phyloP scores from a whole-genome alignment of 495 filamentous ascomycete genomes.

The Recurvomyces mirabilis region DNA sequence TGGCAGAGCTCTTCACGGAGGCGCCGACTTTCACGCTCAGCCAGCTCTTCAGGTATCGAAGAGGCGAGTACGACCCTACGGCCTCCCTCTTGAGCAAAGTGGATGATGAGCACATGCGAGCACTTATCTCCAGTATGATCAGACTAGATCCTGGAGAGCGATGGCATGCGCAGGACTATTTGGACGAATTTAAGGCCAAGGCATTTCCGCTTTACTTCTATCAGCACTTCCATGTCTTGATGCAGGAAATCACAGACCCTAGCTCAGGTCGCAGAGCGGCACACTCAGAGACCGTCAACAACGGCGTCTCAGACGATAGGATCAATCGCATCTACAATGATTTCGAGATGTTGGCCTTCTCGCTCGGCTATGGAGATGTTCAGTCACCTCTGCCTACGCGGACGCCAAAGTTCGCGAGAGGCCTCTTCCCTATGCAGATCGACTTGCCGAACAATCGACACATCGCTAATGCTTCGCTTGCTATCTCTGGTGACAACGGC shows the following conservation, averaged over 20 bases:
- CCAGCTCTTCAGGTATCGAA: constrained; percentile 87
- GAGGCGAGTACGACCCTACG: constrained; percentile 81
- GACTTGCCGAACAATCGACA: constrained; percentile 80
- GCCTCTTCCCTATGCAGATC: constrained; percentile 63
- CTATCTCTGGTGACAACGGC: constrained; percentile 60
- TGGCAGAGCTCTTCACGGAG: constrained; percentile 95
- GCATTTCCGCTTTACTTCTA: constrained; percentile 95
- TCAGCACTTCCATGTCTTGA: constrained; percentile 92
- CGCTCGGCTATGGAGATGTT: constrained; percentile 56
- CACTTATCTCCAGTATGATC: constrained; percentile 90
- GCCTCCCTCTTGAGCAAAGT: constrained; percentile 73
- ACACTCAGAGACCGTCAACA: constrained; percentile 50
- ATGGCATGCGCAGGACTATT: constrained; percentile 87
- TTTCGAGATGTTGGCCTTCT: constrained; percentile 95
- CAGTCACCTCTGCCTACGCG: constrained; percentile 14
- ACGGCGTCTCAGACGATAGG: constrained; percentile 78
- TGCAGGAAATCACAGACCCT: constrained; percentile 93
- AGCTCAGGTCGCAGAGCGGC: constrained; percentile 59
- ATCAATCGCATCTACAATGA: constrained; percentile 88
- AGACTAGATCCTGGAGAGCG: constrained; percentile 80
- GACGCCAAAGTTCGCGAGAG: constrained; percentile 28
- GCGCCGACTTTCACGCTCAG: constrained; percentile 83
- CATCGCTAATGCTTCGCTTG: constrained; percentile 35
- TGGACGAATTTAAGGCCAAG: constrained; percentile 83
- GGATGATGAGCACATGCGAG: constrained; percentile 72